A percentile compares a stretch with the other conserved stretches of the same genome.
Evolutionary conservation across 164 flowering plant species (phyloP).

Genomic region (Nymphaea thermarum): DNA sequence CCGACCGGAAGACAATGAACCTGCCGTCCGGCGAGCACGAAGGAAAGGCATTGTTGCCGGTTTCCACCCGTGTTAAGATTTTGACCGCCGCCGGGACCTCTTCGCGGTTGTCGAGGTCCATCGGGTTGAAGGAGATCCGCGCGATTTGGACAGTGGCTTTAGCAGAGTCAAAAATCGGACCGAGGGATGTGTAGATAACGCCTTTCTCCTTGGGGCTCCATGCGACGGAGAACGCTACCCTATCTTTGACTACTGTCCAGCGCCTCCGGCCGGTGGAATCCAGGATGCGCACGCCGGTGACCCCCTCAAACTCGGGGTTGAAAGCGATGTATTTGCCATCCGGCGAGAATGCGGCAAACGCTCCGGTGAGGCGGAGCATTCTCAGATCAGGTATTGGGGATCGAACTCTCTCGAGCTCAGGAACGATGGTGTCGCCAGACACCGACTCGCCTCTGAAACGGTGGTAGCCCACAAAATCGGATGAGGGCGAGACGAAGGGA

Average conservation of each 20-base stretch:
- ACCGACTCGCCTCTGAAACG: conserved; percentile 55
- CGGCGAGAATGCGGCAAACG: conserved; percentile 56
- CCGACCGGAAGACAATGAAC: conserved; percentile 59
- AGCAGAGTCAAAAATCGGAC: conserved; percentile 49
- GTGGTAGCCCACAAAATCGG: conserved; percentile 57
- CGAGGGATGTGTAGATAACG: conserved; percentile 63
- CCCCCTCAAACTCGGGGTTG: conserved; percentile 35
- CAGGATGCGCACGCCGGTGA: conserved; percentile 35
- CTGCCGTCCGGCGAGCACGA: conserved; percentile 82
- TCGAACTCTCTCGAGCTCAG: conserved; percentile 36
- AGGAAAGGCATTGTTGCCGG: conserved; percentile 87
- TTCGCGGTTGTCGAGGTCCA: conserved; percentile 25
- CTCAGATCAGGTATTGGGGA: conserved; percentile 40
- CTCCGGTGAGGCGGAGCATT: conserved; percentile 51
- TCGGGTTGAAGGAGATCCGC: conserved; percentile 35
- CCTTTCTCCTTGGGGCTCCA: conserved; percentile 52
- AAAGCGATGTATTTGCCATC: conserved; percentile 40
- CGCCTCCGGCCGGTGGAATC: conserved; percentile 62
- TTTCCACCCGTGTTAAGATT: conserved; percentile 45
- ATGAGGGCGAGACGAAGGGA: conserved; percentile 66
- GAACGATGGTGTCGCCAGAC: conserved; percentile 32
- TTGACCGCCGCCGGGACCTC: conserved; percentile 32
- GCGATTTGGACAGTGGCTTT: conserved; percentile 67
- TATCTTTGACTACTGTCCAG: conserved; percentile 42
- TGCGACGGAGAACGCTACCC: conserved; percentile 43